phyloP scores from a whole-genome alignment of 768 basidiomycete genomes.

The Lepiota venenata region DNA sequence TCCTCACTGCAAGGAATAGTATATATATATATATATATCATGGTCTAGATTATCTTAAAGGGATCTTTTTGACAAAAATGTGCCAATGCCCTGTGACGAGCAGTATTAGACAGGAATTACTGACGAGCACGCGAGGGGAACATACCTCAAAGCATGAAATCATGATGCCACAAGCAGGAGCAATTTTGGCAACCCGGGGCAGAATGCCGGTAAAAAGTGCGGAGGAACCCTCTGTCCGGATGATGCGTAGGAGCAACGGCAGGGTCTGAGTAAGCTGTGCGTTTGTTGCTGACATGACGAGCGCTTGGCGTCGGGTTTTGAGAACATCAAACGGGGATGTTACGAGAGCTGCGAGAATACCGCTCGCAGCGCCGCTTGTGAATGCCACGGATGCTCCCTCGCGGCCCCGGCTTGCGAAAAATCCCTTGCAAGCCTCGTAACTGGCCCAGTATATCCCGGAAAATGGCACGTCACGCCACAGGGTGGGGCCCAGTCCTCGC shows the following conservation, averaged over 20 bases:
- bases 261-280: slow-evolving; percentile 47
- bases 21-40: slow-evolving; percentile 20
- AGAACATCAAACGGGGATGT: slow-evolving; percentile 97
- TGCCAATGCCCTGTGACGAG: slow-evolving; percentile 52
- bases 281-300: slow-evolving; percentile 59
- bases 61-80: slow-evolving; percentile 37
- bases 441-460: slow-evolving; percentile 96
- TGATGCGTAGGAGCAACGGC: slow-evolving; percentile 63
- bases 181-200: slow-evolving; percentile 92
- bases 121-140: slow-evolving; percentile 1
- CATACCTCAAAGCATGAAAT: slow-evolving; percentile 91
- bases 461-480: slow-evolving; percentile 98
- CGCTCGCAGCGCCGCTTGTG: slow-evolving; percentile 86
- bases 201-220: slow-evolving; percentile 83
- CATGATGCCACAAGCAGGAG: slow-evolving; percentile 98
- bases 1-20: slow-evolving; percentile 8
- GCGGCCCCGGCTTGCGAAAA: slow-evolving; percentile 49
- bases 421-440: slow-evolving; percentile 80
- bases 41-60: slow-evolving; percentile 25
- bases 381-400: slow-evolving; percentile 74
- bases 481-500: slow-evolving; percentile 87
- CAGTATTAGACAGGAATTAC: slow-evolving; percentile 11
- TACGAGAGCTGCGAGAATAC: slow-evolving; percentile 79
- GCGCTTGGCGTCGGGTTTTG: slow-evolving; percentile 90
- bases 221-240: slow-evolving; percentile 72